These are phyloP conservation scores for Hanseniaspora guilliermondii DNA, from an alignment of 805 yeast species.

Conservation along the genomic window DNA sequence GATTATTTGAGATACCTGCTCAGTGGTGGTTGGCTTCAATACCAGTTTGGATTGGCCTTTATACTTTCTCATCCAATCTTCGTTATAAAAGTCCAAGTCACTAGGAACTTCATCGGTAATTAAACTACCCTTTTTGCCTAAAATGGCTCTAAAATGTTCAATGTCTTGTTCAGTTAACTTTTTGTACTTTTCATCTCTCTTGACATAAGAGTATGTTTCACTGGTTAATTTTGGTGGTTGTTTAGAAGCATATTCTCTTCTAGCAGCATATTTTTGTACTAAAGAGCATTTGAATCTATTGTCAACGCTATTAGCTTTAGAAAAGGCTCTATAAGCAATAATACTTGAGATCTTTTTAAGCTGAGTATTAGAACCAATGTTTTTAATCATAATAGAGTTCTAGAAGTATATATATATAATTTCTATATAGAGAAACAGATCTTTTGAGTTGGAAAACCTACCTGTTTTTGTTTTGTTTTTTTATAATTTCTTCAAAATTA, in stretches of 20 bases:
- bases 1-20: slow-evolving; percentile 64
- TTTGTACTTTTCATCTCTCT: slow-evolving; percentile 41
- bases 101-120: slow-evolving; percentile 31
- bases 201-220: slow-evolving; percentile 52
- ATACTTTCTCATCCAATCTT: slow-evolving; percentile 91
- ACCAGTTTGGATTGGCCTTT: slow-evolving; percentile 75
- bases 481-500: no score
- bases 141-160: slow-evolving; percentile 44
- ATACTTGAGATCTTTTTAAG: background rate
- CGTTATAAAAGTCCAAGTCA: slow-evolving; percentile 62
- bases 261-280: background rate
- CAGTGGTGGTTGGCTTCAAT: slow-evolving; percentile 67
- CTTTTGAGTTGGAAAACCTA: background rate
- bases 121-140: slow-evolving; percentile 35
- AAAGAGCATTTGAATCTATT: background rate
- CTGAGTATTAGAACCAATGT: background rate
- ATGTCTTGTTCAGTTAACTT: slow-evolving; percentile 46
- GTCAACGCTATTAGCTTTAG: background rate
- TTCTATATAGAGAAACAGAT: background rate
- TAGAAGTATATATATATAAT: background rate
- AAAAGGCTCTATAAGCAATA: background rate
- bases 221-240: slow-evolving; percentile 39
- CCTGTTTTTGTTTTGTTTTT: background rate
- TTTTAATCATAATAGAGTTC: background rate
- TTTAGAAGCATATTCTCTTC: slow-evolving; percentile 16